Base-by-base conservation (phyloP, 805 yeast species). In the Candida ipomoeae region DNA sequence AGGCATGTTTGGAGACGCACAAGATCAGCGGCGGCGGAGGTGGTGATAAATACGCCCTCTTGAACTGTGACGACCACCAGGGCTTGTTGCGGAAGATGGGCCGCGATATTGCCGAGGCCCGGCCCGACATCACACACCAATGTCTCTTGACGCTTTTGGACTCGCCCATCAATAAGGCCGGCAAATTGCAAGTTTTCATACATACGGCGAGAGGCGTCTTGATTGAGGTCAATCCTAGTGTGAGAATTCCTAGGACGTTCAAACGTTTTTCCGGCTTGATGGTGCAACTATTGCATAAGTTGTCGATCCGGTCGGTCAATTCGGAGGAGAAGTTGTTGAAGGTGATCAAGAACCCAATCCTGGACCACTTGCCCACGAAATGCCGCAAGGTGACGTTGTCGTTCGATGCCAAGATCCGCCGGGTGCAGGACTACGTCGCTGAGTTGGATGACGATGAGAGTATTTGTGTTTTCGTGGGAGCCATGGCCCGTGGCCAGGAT, bases 71-170 rank as follows among this genome's bases (percentile, higher is more conserved):
- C 68, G 99, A 94, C 67, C 99, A 94, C 68, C 99, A 94, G 73
- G 97, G 97, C 14, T 75, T 92, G 47, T 75, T 94, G 62, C 86
- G 92, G 68, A 92, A 90, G 66, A 89, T 92, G 96, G 96, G 96
- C 48, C 82, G 98, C 65, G 98, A 94, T 65, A 92, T 94, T 56
- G 89, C 96, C 44, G 99, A 94, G 65, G 98, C 97, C 6, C 83
- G 99, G 69, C 99, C 99, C n/a, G 99, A 94, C 68, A 94, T 94
- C 62, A 94, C 99, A 40, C 99, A 94, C 67, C 99, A 92, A 71
- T 94, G 99, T 77, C 80, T 94, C 39, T 77, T 94, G 69, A 92
- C 99, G 3, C 76, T 94, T 56, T 77, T 94, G 61, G 99, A 94
- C 68, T 89, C 97, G n/a, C 99, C 99, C 40, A 87, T 94, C 62